Evolutionary conservation across 2,329 filamentous ascomycete species (phyloP), one percentile per base, ranked within the genome.

Genomic region (Neopestalotiopsis rosae): DNA sequence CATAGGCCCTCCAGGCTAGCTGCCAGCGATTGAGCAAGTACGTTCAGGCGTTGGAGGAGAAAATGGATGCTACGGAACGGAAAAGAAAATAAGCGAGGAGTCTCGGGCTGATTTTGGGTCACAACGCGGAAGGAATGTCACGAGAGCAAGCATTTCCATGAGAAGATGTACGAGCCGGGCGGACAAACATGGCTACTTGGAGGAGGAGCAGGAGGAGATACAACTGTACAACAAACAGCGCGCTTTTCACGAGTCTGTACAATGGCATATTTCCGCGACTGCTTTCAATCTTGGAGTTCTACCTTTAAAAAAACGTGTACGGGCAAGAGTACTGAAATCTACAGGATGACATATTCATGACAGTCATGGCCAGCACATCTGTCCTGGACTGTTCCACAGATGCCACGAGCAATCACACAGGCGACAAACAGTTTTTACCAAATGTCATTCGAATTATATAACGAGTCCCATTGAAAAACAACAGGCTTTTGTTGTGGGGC

Each of bases 11-110:
- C 63, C 95, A 98, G 88, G 88, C 90, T 64, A 94, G 94, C 63
- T 95, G 97, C 68, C 92, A 95, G 81, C 90, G 93, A 79, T 89
- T 98, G 80, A 94, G 94, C 82, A 89, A 88, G 72, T 97, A 98
- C 79, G 90, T 97, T 72, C 89, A 91, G 78, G 89, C 89, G 65
- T 84, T 98, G 72, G 95, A 98, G 84, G 89, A 93, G 76, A 94
- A 92, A 84, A 87, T 95, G 74, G 90, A 91, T 74, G 84, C 87
- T 70, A 76, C 89, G 77, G 87, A 90, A 76, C 80, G 81, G 77
- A 92, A 90, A 84, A 92, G 90, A 84, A 92, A 91, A 85, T 90
- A 83, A 78, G 69, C 34, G 28, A 52, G 34, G 67, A 30, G 14
- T 20, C 65, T 45, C 59, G 59, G 67, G 42, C 65, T 65, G 38